Evolutionary conservation across 2,329 filamentous ascomycete species (phyloP).

Genomic region (Plectosphaerella sp.): DNA sequence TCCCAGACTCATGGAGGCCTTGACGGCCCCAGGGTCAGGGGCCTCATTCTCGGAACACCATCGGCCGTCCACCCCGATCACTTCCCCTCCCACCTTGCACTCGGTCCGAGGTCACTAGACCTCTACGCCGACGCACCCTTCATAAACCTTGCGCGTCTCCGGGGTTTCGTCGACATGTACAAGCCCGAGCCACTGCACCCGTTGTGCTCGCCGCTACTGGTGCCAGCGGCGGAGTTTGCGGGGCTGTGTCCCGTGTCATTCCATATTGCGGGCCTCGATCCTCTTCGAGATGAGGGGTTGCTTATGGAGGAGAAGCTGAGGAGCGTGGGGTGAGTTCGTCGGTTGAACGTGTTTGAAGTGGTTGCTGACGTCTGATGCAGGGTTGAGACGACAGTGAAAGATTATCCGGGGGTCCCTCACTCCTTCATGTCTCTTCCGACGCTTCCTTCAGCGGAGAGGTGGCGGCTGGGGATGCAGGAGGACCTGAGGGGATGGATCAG

Average conservation of each 20-base stretch:
- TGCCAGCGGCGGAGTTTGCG: constrained; percentile 24
- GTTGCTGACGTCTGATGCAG: neutral
- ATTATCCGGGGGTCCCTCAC: neutral
- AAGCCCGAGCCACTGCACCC: constrained; percentile 22
- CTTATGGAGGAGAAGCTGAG: constrained; percentile 38
- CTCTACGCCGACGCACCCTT: constrained; percentile 21
- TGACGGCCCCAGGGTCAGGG: constrained; percentile 30
- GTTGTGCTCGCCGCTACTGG: constrained; percentile 32
- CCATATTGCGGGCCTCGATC: constrained; percentile 40
- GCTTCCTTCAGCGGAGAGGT: neutral
- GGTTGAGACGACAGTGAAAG: neutral
- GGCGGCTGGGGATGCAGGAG: neutral
- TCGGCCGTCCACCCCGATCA: constrained; percentile 7
- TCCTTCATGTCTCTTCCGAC: neutral
- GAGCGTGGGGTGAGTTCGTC: constrained; percentile 28
- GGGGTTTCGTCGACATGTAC: constrained; percentile 20
- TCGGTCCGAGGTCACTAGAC: constrained; percentile 24
- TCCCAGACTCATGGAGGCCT: constrained; percentile 24
- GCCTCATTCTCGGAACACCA: constrained; percentile 48
- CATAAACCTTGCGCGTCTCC: constrained; percentile 25
- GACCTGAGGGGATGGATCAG: neutral
- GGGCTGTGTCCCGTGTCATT: constrained; percentile 39
- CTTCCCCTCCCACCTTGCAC: neutral
- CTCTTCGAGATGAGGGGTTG: constrained; percentile 43
- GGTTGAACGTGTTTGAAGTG: neutral